Base-by-base conservation (phyloP, 805 yeast species). In the Middelhovenomyces tepae region DNA sequence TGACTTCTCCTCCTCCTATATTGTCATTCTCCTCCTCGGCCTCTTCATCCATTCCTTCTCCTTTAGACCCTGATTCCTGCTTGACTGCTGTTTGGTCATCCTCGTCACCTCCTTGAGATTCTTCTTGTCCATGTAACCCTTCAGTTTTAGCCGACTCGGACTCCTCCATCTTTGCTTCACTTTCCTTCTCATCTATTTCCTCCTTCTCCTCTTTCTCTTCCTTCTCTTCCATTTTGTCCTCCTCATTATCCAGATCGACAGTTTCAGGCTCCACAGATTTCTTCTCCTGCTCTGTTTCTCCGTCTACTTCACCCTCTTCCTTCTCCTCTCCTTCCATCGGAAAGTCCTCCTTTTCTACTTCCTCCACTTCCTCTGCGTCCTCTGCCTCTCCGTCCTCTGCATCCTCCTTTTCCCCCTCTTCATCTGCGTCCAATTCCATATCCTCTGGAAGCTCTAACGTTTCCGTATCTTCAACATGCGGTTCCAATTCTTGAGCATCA, bases 401-500 rank as follows among this genome's bases (percentile, higher is more conserved):
- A 2, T 61, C 67, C n/a, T 64, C 67, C 4, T 57, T 68, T 1
- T 59, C 70, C 1, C 64, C 73, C 7, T 76, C 87, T 4, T 69
- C 78, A 16, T 73, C 93, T n/a, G 77, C 76, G 50, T 89, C 97
- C 19, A 89, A 62, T 45, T 89, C 76, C 67, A 89, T 72, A 47
- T 87, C 95, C 10, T 91, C 97, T 0, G 97, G 96, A 18, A 89
- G 64, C 15, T 91, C 95, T 43, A 89, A 62, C 3, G 87, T 76
- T 39, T 91, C 97, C 4, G 75, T 65, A 52, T 91, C 94, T 13
- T 87, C 89, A 28, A 78, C 84, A 37, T 75, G 62, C 11, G 73
- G 72, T 28, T 84, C 94, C 32, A 83, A 54, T 38, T 78, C 75
- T 32, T 81, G 81, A 20, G 64, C 67, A 25, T 77, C 82, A 22